Percentiles rank a stretch among this genome's conserved stretches.
phyloP scores from a whole-genome alignment of 2,329 filamentous ascomycete species.

The Sordariomycetes sp. region DNA sequence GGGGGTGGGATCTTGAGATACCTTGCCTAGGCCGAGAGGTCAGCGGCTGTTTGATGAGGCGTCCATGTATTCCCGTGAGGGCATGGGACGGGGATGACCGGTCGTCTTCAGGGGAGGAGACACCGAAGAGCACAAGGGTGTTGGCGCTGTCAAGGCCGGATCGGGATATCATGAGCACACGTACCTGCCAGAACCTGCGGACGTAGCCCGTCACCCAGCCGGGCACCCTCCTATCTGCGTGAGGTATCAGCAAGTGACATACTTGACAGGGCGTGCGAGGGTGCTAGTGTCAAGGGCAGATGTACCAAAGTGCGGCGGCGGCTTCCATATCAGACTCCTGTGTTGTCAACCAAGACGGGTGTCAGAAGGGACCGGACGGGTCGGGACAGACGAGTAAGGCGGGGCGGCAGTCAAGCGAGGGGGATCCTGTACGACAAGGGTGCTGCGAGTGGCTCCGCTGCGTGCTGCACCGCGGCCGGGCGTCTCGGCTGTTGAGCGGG shows the following conservation, averaged over 20 bases:
- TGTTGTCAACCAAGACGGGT: neutral
- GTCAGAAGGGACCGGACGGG: neutral
- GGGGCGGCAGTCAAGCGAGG: neutral
- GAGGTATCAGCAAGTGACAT: constrained; percentile 4
- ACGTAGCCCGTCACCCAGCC: constrained; percentile 93
- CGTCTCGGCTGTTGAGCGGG: too few relatives aligned
- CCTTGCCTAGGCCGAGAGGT: neutral
- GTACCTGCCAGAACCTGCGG: constrained; percentile 92
- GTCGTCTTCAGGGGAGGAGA: neutral
- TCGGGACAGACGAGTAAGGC: neutral
- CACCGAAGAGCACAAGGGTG: neutral
- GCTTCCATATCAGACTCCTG: constrained; percentile 93
- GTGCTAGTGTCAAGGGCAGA: constrained; percentile 2
- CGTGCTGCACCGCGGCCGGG: neutral
- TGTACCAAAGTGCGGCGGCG: constrained; percentile 85
- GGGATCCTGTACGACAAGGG: neutral
- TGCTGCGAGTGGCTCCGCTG: neutral
- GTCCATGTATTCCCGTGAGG: neutral
- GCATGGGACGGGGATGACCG: neutral
- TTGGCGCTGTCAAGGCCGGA: too few relatives aligned
- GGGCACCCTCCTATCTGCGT: constrained; percentile 64
- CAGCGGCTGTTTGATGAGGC: neutral
- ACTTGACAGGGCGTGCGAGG: constrained; percentile 1
- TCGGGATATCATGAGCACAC: constrained; percentile 15
- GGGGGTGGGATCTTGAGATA: neutral